Conservation (phyloP, 768 basidiomycete species). For the Hortiboletus flavorubellus region DNA sequence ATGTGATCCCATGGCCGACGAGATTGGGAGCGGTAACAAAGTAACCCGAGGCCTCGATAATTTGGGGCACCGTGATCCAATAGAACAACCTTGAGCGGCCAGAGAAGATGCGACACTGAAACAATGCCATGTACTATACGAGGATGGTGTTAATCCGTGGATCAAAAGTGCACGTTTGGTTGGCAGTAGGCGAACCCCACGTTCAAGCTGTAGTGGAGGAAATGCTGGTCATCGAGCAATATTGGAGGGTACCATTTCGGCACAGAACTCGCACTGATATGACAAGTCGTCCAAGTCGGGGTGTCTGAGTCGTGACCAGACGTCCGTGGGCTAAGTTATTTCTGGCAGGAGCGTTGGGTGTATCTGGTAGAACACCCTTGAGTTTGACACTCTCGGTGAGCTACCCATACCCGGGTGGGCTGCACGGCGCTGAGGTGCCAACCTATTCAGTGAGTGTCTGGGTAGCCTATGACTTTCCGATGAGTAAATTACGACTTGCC, state of each 20-base stretch:
- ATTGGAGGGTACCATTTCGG: not conserved
- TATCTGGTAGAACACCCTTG: too few relatives aligned
- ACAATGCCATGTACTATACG: slow-evolving; percentile 17
- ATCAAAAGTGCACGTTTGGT: slow-evolving; percentile 26
- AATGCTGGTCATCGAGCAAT: slow-evolving; percentile 8
- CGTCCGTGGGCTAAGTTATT: too few relatives aligned
- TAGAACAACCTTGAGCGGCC: slow-evolving; percentile 11
- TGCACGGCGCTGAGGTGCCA: too few relatives aligned
- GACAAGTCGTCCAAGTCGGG: too few relatives aligned
- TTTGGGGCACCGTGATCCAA: not conserved
- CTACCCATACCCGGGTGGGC: too few relatives aligned
- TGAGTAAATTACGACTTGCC: too few relatives aligned
- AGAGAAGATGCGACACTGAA: slow-evolving; percentile 11
- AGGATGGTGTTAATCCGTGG: slow-evolving; percentile 23
- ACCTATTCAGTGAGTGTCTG: too few relatives aligned
- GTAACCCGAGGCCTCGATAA: slow-evolving; percentile 6
- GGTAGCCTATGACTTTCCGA: too few relatives aligned
- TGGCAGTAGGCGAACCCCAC: slow-evolving; percentile 22
- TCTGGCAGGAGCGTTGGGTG: too few relatives aligned
- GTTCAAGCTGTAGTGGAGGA: slow-evolving; percentile 11
- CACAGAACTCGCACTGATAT: not conserved
- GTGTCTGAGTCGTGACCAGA: too few relatives aligned
- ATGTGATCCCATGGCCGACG: slow-evolving; percentile 9
- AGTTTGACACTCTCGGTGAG: too few relatives aligned
- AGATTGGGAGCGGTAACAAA: slow-evolving; percentile 21